Evolutionary conservation across 192 early-diverging fungal genomes (phyloP), one percentile per base, ranked within the genome.

Genomic region (Gaertneriomyces sp.): DNA sequence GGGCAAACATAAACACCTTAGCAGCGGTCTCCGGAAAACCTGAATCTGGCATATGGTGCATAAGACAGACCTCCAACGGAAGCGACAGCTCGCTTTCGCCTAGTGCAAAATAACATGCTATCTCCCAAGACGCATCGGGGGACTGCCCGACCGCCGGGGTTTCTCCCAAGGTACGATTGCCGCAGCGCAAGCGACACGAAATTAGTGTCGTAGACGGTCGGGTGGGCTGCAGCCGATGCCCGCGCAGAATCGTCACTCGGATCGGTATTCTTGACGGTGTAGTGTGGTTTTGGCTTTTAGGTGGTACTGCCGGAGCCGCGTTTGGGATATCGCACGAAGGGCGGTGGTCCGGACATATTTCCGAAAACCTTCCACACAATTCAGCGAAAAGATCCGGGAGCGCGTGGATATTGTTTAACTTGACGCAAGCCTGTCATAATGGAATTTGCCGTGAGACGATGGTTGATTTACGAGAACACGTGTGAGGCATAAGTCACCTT

Each of bases 321-420:
- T 7, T 33, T 33, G 70, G 64, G 16, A 49, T 43, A 40, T 14
- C 56, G 56, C 33, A n/a, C 5, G 17, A 6, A 14, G 33, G 14
- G 59, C 25, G 25, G 2, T 33, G 25, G 25, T 33, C 25, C 25
- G 25, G 25, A 0, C 25, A 33, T 33, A 33, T 33, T 2, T 2
- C 41, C 40, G 43, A 75, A 44, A 47, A 63, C 43, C 49, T 40
- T 16, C 14, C 42, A 42, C 64, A 66, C 5, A 66, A 16, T 39
- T 14, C 53, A 20, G 53, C 63, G 57, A 74, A 76, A 41, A 50
- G 46, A 6, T 20, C 42, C 1, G 72, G 16, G 9, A 79, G 11
- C 6, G 45, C 69, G 5, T 58, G 61, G 33, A 79, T 73, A 60
- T 79, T 76, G 7, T 70, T 49, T 12, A 79, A 51, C 51, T 58